phyloP scores from a whole-genome alignment of 495 filamentous ascomycete genomes.

The Penicillium tannophilum region DNA sequence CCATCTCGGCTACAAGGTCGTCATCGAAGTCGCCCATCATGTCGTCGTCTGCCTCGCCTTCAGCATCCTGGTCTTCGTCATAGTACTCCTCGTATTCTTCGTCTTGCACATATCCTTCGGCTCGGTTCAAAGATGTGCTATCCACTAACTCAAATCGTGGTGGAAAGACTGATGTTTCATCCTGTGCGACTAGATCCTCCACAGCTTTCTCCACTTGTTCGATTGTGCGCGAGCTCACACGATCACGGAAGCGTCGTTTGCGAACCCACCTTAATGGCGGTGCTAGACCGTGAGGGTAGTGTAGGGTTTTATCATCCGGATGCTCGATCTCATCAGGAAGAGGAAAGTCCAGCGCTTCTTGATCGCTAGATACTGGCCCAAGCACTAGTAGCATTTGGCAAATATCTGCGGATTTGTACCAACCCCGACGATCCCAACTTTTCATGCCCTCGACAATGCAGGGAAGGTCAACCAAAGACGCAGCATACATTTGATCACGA shows the following conservation, averaged over 20 bases:
- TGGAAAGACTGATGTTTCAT: conserved; percentile 57
- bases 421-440: conserved; percentile 87
- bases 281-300: conserved; percentile 91
- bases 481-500: conserved; percentile 72
- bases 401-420: conserved; percentile 93
- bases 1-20: conserved; percentile 56
- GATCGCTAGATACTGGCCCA: conserved; percentile 67
- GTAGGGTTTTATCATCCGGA: conserved; percentile 59
- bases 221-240: conserved; percentile 79
- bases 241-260: conserved; percentile 77
- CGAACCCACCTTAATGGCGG: conserved; percentile 86
- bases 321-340: conserved; percentile 67
- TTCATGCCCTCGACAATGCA: conserved; percentile 95
- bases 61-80: conserved; percentile 58
- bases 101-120: conserved; percentile 46
- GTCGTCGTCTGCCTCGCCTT: conserved; percentile 52
- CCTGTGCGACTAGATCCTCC: conserved; percentile 70
- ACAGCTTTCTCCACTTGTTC: conserved; percentile 86
- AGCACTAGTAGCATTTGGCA: conserved; percentile 93
- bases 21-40: conserved; percentile 63
- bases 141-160: conserved; percentile 68
- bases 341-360: conserved; percentile 66
- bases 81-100: conserved; percentile 53
- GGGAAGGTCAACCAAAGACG: conserved; percentile 82
- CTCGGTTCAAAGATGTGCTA: conserved; percentile 52